Evolutionary conservation across 805 yeast genomes (phyloP).

Genomic region (Saccharomycopsis sp.): DNA sequence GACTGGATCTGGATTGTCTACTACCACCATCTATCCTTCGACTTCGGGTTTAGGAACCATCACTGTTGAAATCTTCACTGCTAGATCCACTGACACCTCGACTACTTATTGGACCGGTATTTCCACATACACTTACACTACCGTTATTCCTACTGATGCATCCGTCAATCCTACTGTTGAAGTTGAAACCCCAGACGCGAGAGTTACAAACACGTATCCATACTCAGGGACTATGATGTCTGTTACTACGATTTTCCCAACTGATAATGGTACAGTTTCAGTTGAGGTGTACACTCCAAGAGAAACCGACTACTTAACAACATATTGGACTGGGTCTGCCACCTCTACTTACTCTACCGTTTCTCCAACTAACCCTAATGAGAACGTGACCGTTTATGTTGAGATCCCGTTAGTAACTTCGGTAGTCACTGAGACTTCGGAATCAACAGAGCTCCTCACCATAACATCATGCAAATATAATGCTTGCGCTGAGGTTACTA

Average conservation of each 20-base stretch:
- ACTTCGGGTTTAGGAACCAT: too few relatives aligned
- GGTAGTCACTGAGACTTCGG: not conserved
- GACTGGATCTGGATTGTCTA: too few relatives aligned
- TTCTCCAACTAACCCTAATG: constrained; percentile 7
- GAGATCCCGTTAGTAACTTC: not conserved
- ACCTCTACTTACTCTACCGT: not conserved
- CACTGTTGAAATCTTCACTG: too few relatives aligned
- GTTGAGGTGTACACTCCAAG: constrained; percentile 6
- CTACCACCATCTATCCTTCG: too few relatives aligned
- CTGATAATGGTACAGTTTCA: constrained; percentile 4
- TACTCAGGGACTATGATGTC: constrained; percentile 7
- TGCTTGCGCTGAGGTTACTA: not conserved
- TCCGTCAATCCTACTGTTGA: too few relatives aligned
- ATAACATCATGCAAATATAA: not conserved
- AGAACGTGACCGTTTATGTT: not conserved
- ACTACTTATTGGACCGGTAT: constrained; percentile 8
- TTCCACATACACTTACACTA: too few relatives aligned
- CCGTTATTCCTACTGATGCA: constrained; percentile 9
- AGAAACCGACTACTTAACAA: not conserved
- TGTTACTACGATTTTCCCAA: constrained; percentile 5
- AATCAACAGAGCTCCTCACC: not conserved
- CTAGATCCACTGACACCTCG: not conserved
- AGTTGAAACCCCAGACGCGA: constrained; percentile 7
- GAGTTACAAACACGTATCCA: constrained; percentile 1
- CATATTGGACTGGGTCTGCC: constrained; percentile 6